These are phyloP conservation scores for Saccharum officinarum DNA, from an alignment of 176 grass and related monocot species.

Conservation along the genomic window DNA sequence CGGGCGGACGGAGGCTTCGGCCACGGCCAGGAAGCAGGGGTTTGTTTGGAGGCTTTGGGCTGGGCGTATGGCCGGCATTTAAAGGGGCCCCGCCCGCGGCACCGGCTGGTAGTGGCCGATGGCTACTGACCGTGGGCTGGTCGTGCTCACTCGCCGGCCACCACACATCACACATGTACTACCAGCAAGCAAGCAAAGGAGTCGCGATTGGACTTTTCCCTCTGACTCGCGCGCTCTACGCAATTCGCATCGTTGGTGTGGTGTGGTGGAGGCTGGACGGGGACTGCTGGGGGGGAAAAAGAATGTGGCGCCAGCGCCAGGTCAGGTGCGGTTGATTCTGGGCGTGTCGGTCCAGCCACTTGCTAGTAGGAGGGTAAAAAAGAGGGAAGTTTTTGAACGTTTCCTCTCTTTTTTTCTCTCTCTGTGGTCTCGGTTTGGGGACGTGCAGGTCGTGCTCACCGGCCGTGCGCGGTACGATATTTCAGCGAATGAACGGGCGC, in stretches of 20 bases:
- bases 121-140: neutral
- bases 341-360: neutral
- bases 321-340: neutral
- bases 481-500: neutral
- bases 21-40: neutral
- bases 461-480: slow-evolving; percentile 1
- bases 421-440: neutral
- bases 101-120: neutral
- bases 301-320: neutral
- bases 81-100: neutral
- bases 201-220: neutral
- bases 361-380: too few relatives aligned
- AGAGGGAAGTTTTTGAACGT: neutral
- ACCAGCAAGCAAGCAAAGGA: neutral
- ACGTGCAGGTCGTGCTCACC: neutral
- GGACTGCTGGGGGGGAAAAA: neutral
- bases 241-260: neutral
- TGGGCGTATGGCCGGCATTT: slow-evolving; percentile 37
- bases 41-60: neutral
- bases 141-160: neutral
- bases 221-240: neutral
- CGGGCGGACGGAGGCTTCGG: neutral
- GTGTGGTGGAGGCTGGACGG: neutral
- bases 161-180: neutral
- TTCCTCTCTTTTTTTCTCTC: too few relatives aligned